A percentile compares a stretch with the other conserved stretches of the same genome.
Evolutionary conservation across 2,329 filamentous ascomycete species (phyloP).

Genomic region (Penicillium olsonii): DNA sequence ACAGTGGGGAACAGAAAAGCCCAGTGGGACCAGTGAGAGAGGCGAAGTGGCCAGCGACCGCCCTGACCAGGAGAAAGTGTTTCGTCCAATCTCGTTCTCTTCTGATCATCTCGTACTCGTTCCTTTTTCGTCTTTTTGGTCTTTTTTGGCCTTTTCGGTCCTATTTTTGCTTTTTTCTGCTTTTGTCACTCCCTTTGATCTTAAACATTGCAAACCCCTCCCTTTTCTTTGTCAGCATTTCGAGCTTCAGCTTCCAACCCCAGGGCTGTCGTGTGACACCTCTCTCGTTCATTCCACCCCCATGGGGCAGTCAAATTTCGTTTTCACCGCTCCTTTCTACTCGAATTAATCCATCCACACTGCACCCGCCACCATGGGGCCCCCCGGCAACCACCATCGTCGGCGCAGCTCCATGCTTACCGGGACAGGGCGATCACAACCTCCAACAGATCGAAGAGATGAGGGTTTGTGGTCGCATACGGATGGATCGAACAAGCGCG

Average conservation of each 20-base stretch:
- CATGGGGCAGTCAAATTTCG: constrained; percentile 20
- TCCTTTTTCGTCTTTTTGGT: constrained; percentile 8
- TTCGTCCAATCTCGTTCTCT: background rate
- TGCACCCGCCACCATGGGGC: constrained; percentile 33
- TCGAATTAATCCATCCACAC: constrained; percentile 10
- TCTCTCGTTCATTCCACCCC: constrained; percentile 14
- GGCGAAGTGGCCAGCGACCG: background rate
- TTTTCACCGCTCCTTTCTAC: constrained; percentile 9
- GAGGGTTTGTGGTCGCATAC: constrained; percentile 28
- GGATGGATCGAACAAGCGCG: constrained; percentile 29
- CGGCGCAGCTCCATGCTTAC: constrained; percentile 42
- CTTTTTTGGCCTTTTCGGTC: constrained; percentile 3
- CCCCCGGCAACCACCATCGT: constrained; percentile 39
- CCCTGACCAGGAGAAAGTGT: background rate
- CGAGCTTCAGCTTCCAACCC: constrained; percentile 1
- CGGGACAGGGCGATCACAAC: constrained; percentile 49
- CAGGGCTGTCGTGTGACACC: constrained; percentile 19
- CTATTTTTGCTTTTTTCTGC: background rate
- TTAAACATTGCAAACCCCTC: background rate
- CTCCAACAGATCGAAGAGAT: constrained; percentile 37
- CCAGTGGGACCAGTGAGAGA: constrained; percentile 18
- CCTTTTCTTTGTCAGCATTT: constrained; percentile 14
- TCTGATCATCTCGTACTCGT: constrained; percentile 1
- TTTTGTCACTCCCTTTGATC: background rate
- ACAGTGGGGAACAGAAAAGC: constrained; percentile 18